A percentile compares a stretch with the other conserved stretches of the same genome.
These are phyloP conservation scores for Fusarium nematophilum DNA, from an alignment of 2,329 filamentous ascomycete genomes.

Conservation along the genomic window DNA sequence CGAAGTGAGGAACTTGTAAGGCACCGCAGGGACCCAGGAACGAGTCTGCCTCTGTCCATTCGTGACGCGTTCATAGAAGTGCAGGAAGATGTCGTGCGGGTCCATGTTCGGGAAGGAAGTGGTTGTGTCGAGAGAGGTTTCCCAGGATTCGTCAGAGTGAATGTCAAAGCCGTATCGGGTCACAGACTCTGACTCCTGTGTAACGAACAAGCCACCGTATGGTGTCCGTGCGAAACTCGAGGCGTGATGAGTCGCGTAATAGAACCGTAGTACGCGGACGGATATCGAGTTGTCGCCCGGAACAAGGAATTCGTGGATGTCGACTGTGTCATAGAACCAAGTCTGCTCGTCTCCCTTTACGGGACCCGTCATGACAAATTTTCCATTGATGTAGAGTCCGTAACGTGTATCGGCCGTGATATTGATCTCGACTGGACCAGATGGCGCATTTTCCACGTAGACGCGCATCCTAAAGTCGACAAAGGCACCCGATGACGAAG, in stretches of 20 bases:
- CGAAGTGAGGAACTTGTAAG: neutral
- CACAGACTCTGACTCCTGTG: neutral
- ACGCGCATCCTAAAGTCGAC: neutral
- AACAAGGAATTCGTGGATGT: neutral
- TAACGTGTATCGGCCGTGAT: neutral
- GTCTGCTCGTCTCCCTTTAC: neutral
- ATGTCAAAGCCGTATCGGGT: neutral
- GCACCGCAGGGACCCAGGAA: slow-evolving; percentile 8
- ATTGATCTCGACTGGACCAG: neutral
- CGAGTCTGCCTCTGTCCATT: neutral
- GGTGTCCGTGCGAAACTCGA: neutral
- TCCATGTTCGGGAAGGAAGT: too few relatives aligned
- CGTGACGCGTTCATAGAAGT: slow-evolving; percentile 20
- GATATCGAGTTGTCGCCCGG: neutral
- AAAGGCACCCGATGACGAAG: neutral
- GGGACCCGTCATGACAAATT: neutral
- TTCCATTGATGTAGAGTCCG: neutral
- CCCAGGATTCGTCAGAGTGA: slow-evolving; percentile 7
- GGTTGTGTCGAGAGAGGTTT: slow-evolving; percentile 22
- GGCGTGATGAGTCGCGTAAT: neutral
- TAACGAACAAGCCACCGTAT: neutral
- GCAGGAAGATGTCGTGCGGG: slow-evolving; percentile 28
- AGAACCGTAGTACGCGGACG: neutral
- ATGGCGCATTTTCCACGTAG: neutral
- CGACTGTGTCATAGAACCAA: slow-evolving; percentile 5